phyloP scores from a whole-genome alignment of 2,329 filamentous ascomycete genomes.

The Ophiocordyceps unilateralis region DNA sequence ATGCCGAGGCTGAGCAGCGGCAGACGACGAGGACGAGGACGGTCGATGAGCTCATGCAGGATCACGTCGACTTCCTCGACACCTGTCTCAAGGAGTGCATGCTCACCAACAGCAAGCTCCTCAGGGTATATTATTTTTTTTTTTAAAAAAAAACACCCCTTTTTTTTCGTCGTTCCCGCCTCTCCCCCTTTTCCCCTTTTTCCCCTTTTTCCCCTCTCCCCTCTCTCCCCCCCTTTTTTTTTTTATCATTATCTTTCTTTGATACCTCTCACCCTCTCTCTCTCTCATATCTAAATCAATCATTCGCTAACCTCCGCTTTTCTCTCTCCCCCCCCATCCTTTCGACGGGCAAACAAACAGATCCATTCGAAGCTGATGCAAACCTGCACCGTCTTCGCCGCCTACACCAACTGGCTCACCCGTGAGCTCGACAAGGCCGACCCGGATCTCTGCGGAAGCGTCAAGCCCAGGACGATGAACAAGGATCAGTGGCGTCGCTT shows the following conservation, averaged over 20 bases:
- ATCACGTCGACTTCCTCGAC: slow-evolving; percentile 94
- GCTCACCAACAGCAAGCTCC: slow-evolving; percentile 88
- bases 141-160: not conserved
- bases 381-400: slow-evolving; percentile 85
- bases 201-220: not conserved
- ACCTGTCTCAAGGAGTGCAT: slow-evolving; percentile 98
- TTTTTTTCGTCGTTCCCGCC: slow-evolving; percentile 8
- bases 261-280: not conserved
- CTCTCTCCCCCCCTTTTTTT: too few relatives aligned
- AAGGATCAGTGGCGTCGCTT: slow-evolving; percentile 43
- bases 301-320: not conserved
- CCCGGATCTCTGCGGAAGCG: slow-evolving; percentile 50
- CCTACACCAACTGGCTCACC: slow-evolving; percentile 73
- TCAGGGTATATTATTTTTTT: slow-evolving; percentile 54
- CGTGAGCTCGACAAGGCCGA: slow-evolving; percentile 73
- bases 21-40: slow-evolving; percentile 35
- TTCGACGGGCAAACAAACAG: too few relatives aligned
- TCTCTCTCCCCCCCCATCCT: too few relatives aligned
- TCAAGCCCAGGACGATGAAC: slow-evolving; percentile 42
- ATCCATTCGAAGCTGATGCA: slow-evolving; percentile 96
- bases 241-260: too few relatives aligned
- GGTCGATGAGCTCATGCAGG: slow-evolving; percentile 96
- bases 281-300: not conserved
- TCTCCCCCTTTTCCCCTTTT: not conserved
- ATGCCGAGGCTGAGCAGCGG: not conserved